phyloP scores from a whole-genome alignment of 2,329 filamentous ascomycete genomes.

The Claviceps sp. region DNA sequence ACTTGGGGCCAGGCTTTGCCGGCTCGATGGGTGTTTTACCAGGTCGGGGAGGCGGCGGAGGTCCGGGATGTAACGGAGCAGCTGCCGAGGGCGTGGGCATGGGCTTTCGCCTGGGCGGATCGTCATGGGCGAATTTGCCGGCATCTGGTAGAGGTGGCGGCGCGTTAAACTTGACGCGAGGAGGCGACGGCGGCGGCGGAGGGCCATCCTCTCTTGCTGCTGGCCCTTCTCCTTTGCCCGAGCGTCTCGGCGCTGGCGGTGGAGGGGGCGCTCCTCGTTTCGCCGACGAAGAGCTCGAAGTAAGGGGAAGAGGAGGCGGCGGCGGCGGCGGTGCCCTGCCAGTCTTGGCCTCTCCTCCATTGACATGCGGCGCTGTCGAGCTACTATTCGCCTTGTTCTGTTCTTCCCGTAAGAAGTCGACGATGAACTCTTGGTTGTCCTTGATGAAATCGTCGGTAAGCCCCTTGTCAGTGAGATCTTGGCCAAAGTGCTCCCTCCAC shows the following conservation, averaged over 20 bases:
- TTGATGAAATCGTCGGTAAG: constrained; percentile 53
- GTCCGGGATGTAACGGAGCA: constrained; percentile 12
- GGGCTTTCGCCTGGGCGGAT: constrained; percentile 15
- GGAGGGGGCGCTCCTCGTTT: constrained; percentile 18
- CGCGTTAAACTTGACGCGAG: constrained; percentile 61
- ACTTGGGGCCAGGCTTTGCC: constrained; percentile 41
- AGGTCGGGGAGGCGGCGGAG: constrained; percentile 31
- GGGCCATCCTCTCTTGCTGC: constrained; percentile 61
- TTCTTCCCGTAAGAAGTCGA: constrained; percentile 48
- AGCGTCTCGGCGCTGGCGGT: constrained; percentile 41
- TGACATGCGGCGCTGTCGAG: constrained; percentile 14
- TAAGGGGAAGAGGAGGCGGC: constrained; percentile 18
- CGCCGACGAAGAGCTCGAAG: constrained; percentile 5
- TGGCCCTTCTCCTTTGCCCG: constrained; percentile 43
- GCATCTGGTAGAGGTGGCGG: constrained; percentile 84
- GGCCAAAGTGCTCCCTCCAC: constrained; percentile 53
- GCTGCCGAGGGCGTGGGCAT: constrained; percentile 6
- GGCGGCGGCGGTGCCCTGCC: constrained; percentile 23
- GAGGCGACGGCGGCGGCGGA: constrained; percentile 40
- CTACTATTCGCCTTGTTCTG: constrained; percentile 25
- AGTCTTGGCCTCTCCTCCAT: constrained; percentile 18
- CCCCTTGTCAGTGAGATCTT: constrained; percentile 48
- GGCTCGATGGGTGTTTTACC: constrained; percentile 57
- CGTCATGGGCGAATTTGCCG: constrained; percentile 63
- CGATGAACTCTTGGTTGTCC: constrained; percentile 56